These are phyloP conservation scores for Ceratocystis destructans DNA, from an alignment of 2,329 filamentous ascomycete species.

Conservation along the genomic window DNA sequence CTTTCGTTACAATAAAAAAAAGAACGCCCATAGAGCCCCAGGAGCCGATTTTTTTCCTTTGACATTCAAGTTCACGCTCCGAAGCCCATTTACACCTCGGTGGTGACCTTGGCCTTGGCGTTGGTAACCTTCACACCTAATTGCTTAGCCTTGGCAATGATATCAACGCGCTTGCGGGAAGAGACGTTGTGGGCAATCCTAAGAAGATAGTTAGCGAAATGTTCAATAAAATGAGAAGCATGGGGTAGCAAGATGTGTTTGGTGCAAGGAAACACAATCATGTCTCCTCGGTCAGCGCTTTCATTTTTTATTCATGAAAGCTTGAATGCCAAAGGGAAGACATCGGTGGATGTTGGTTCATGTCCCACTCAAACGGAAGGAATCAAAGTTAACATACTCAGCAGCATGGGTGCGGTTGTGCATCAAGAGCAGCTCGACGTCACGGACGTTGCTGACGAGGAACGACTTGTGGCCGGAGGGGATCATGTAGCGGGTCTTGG, in stretches of 20 bases:
- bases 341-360: not conserved
- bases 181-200: constrained; percentile 98
- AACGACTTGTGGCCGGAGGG: constrained; percentile 99
- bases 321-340: not conserved
- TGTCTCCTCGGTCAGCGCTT: not conserved
- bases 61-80: constrained; percentile 16
- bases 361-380: not conserved
- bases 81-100: constrained; percentile 54
- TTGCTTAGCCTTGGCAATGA: constrained; percentile 93
- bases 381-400: constrained; percentile 54
- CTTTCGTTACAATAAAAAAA: constrained; percentile 19
- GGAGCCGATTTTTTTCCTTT: constrained; percentile 19
- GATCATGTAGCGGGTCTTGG: constrained; percentile 98
- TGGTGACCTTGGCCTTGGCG: constrained; percentile 96
- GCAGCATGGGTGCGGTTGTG: constrained; percentile 99
- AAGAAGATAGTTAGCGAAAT: constrained; percentile 28
- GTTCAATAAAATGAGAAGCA: not conserved
- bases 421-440: constrained; percentile 97
- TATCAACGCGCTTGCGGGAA: constrained; percentile 96
- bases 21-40: constrained; percentile 20
- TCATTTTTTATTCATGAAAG: not conserved
- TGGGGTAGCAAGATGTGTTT: not conserved
- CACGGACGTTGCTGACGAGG: constrained; percentile 92
- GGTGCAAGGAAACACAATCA: not conserved
- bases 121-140: constrained; percentile 99